Evolutionary conservation across 2,329 filamentous ascomycete species (phyloP).

Genomic region (Sclerotinia borealis): DNA sequence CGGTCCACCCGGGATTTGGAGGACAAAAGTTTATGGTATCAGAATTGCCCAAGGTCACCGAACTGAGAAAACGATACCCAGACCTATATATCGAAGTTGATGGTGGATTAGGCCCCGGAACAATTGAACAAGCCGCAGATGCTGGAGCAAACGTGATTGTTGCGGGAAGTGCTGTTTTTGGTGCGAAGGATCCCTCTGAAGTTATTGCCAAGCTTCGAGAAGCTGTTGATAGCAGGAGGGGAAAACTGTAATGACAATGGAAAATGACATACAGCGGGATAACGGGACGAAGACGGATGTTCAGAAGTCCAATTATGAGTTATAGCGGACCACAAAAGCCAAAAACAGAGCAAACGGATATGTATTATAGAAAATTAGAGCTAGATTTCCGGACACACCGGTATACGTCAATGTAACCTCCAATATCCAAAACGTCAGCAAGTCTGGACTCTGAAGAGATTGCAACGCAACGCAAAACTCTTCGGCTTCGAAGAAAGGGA

Average conservation of each 20-base stretch:
- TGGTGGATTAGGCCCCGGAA: constrained; percentile 79
- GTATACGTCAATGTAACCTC: background rate
- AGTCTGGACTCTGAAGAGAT: background rate
- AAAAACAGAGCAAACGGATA: background rate
- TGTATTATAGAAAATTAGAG: background rate
- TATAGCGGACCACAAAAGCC: background rate
- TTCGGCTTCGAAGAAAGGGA: constrained; percentile 9
- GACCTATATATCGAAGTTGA: constrained; percentile 96
- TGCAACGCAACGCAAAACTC: background rate
- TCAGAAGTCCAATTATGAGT: background rate
- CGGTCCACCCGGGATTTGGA: constrained; percentile 93
- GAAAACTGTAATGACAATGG: constrained; percentile 18
- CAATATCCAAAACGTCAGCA: background rate
- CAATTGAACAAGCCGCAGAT: constrained; percentile 89
- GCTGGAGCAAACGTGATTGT: constrained; percentile 98
- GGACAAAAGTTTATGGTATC: constrained; percentile 98
- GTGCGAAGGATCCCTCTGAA: constrained; percentile 78
- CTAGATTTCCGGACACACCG: background rate
- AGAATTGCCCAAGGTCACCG: constrained; percentile 88
- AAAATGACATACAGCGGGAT: background rate
- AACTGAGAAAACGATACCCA: constrained; percentile 76
- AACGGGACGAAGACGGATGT: background rate
- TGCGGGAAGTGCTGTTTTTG: constrained; percentile 92
- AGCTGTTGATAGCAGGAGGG: constrained; percentile 60
- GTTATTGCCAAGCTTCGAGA: constrained; percentile 79